These are phyloP conservation scores for Colletotrichum chlorophyti DNA, from an alignment of 2,329 filamentous ascomycete species.

Conservation along the genomic window DNA sequence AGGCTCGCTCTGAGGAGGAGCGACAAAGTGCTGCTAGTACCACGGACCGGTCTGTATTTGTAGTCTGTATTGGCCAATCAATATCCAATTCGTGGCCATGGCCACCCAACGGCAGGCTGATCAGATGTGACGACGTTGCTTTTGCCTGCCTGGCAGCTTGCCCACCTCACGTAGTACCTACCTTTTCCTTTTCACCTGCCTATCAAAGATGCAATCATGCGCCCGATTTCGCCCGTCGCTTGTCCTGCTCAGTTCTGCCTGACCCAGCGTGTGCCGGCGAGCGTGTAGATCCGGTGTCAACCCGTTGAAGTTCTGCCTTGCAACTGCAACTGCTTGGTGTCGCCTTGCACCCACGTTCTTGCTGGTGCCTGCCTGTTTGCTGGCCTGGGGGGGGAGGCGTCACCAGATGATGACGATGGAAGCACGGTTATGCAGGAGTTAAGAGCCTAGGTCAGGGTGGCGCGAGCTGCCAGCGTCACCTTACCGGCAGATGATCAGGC, in stretches of 20 bases:
- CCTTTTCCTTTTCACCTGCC: neutral
- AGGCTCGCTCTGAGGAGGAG: conserved; percentile 2
- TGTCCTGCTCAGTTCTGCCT: too few species aligned
- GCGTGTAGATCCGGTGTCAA: too few species aligned
- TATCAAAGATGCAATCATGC: too few species aligned
- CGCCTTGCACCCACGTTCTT: neutral
- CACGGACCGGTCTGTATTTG: conserved; percentile 14
- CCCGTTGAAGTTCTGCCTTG: too few species aligned
- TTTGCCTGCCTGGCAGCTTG: conserved; percentile 1
- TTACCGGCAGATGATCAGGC: conserved; percentile 11
- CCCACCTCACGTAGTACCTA: neutral
- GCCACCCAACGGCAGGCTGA: neutral
- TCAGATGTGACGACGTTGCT: conserved; percentile 21
- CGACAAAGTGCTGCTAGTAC: conserved; percentile 5
- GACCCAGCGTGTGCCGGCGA: too few species aligned
- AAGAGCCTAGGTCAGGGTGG: conserved; percentile 8
- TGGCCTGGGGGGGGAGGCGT: neutral
- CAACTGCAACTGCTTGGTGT: neutral
- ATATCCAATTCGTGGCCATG: neutral
- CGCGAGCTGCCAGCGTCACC: conserved; percentile 11
- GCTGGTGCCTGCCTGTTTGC: neutral
- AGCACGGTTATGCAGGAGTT: conserved; percentile 26
- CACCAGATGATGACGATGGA: conserved; percentile 15
- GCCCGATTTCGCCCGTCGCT: too few species aligned
- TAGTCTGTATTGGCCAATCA: conserved; percentile 20